These are phyloP conservation scores for Jaminaea rosea DNA, from an alignment of 1,284 basidiomycete genomes.

Conservation along the genomic window DNA sequence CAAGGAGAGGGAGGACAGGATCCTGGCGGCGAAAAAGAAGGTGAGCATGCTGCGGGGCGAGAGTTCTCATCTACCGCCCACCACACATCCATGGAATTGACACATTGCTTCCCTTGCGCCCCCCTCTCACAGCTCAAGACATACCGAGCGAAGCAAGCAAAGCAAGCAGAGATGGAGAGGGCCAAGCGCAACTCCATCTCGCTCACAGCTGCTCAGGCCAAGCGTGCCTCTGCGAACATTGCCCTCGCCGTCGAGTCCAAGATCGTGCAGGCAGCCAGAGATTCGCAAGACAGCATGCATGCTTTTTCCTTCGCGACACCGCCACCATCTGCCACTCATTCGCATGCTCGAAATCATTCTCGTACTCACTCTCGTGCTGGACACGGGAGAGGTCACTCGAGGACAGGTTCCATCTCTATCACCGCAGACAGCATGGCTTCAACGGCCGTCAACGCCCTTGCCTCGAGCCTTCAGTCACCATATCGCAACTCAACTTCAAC, in stretches of 20 bases:
- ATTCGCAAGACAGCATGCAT: conserved; percentile 17
- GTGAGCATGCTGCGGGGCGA: conserved; percentile 9
- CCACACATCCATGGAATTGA: neutral
- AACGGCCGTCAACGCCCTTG: neutral
- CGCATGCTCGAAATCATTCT: conserved; percentile 3
- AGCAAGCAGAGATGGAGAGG: conserved; percentile 17
- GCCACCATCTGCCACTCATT: conserved; percentile 1
- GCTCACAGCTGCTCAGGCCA: conserved; percentile 13
- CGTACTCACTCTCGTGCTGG: conserved; percentile 19
- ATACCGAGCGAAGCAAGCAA: conserved; percentile 37
- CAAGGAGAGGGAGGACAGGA: conserved; percentile 21
- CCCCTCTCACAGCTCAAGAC: conserved; percentile 23
- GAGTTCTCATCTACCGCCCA: no score
- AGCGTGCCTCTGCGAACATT: conserved; percentile 11
- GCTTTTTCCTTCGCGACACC: conserved; percentile 9
- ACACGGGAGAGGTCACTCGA: conserved; percentile 29
- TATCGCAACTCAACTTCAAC: neutral
- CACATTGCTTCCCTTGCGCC: neutral
- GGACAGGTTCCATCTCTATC: conserved; percentile 31
- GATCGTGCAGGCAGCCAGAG: neutral
- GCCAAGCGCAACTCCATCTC: conserved; percentile 8
- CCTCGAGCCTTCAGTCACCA: neutral
- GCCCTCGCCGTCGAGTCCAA: conserved; percentile 1
- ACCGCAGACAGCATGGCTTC: conserved; percentile 6
- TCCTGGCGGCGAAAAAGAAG: conserved; percentile 37